Percentiles rank a stretch among this genome's conserved stretches.
Evolutionary conservation across 2,329 filamentous ascomycete genomes (phyloP).

Genomic region (Bipolaris victoriae): DNA sequence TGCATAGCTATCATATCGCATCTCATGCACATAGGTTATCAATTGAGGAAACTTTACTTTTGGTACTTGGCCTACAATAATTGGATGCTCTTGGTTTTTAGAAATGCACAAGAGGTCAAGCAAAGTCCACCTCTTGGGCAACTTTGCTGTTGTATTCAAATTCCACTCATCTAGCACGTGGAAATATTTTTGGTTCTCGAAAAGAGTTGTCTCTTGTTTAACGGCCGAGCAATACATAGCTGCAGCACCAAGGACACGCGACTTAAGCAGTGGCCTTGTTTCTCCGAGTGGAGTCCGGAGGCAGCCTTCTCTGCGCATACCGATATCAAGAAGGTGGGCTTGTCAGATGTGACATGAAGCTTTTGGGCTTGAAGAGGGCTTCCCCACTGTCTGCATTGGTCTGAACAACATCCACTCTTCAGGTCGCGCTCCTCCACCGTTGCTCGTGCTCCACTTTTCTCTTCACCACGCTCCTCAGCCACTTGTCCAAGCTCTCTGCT

Average conservation of each 20-base stretch:
- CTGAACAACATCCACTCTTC: slow-evolving; percentile 15
- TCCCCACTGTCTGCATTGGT: not conserved
- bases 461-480: slow-evolving; percentile 51
- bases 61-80: not conserved
- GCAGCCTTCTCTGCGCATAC: not conserved
- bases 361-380: no score
- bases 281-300: not conserved
- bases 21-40: not conserved
- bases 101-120: not conserved
- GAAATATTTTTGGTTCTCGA: not conserved
- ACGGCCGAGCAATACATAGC: not conserved
- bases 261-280: not conserved
- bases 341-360: not conserved
- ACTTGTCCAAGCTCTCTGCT: slow-evolving; percentile 43
- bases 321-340: not conserved
- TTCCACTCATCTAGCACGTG: not conserved
- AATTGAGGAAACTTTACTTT: not conserved
- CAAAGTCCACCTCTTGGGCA: not conserved
- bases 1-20: not conserved
- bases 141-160: not conserved
- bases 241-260: not conserved
- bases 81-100: not conserved
- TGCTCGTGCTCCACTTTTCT: slow-evolving; percentile 50
- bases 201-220: not conserved
- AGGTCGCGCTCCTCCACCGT: slow-evolving; percentile 50